These are phyloP conservation scores for Solanum paucissectum DNA, from an alignment of 257 asterid genomes.

Conservation along the genomic window DNA sequence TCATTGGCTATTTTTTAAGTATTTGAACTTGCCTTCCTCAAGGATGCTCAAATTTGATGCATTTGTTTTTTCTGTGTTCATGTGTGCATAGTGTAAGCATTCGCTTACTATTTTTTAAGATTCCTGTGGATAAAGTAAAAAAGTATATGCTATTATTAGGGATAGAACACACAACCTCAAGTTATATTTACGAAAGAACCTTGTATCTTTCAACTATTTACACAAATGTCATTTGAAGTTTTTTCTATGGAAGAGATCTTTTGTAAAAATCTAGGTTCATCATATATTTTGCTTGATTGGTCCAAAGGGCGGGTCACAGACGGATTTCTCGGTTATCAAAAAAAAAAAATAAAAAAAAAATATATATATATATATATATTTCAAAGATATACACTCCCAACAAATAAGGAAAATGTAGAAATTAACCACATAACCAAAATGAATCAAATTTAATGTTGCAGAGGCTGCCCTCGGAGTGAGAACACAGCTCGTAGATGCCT, in stretches of 20 bases:
- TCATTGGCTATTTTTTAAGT: background rate
- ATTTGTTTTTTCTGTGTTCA: background rate
- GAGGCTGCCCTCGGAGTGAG: slow-evolving; percentile 79
- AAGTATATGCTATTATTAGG: background rate
- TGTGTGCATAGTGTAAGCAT: background rate
- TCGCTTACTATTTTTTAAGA: background rate
- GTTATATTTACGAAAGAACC: background rate
- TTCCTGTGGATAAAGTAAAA: background rate
- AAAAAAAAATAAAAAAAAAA: too few relatives aligned
- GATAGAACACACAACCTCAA: background rate
- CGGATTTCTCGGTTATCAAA: too few relatives aligned
- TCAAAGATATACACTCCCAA: background rate
- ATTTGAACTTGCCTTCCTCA: background rate
- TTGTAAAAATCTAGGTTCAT: background rate
- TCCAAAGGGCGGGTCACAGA: too few relatives aligned
- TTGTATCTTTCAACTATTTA: background rate
- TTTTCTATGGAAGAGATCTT: background rate
- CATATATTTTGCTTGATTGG: background rate
- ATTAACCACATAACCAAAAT: slow-evolving; percentile 35
- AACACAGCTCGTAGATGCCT: slow-evolving; percentile 56
- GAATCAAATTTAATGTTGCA: slow-evolving; percentile 66
- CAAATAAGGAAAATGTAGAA: background rate
- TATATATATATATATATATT: background rate
- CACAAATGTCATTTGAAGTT: background rate
- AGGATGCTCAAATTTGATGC: background rate